A percentile compares a stretch with the other conserved stretches of the same genome.
Conservation (phyloP, 1,139 yeast species). For the Protomyces gravidus region DNA sequence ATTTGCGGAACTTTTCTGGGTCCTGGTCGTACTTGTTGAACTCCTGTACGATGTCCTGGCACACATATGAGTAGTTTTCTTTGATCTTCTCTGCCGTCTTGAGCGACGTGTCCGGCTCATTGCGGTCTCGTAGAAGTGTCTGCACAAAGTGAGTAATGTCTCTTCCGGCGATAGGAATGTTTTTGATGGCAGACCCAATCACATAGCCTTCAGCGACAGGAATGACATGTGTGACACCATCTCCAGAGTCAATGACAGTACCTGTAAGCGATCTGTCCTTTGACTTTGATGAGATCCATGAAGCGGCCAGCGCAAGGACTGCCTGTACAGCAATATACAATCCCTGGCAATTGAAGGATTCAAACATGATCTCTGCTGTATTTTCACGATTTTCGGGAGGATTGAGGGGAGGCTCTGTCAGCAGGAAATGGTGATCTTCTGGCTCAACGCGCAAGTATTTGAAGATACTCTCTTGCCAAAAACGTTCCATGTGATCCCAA, state of each 20-base stretch:
- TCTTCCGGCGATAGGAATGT: conserved; percentile 97
- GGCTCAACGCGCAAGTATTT: conserved; percentile 96
- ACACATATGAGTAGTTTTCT: conserved; percentile 92
- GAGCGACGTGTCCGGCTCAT: conserved; percentile 87
- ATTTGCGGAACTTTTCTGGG: conserved; percentile 90
- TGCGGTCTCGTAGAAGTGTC: conserved; percentile 88
- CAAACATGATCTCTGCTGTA: conserved; percentile 98
- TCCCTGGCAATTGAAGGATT: conserved; percentile 97
- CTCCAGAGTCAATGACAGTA: conserved; percentile 96
- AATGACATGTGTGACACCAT: conserved; percentile 96
- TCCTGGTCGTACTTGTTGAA: conserved; percentile 91
- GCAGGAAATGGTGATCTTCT: conserved; percentile 88
- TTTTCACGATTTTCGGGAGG: conserved; percentile 98
- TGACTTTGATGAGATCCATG: conserved; percentile 96
- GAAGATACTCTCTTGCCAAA: conserved; percentile 96
- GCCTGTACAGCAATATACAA: conserved; percentile 98
- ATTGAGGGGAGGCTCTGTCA: conserved; percentile 94
- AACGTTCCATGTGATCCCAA: conserved; percentile 99
- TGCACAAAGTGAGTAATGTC: conserved; percentile 94
- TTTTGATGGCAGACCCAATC: conserved; percentile 93
- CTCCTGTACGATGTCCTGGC: conserved; percentile 96
- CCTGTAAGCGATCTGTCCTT: conserved; percentile 94
- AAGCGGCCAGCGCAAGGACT: conserved; percentile 94
- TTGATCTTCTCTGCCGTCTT: conserved; percentile 95
- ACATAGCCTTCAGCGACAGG: conserved; percentile 99